Conservation (phyloP, 2,329 filamentous ascomycete genomes). For the Stachybotrys chartarum region DNA sequence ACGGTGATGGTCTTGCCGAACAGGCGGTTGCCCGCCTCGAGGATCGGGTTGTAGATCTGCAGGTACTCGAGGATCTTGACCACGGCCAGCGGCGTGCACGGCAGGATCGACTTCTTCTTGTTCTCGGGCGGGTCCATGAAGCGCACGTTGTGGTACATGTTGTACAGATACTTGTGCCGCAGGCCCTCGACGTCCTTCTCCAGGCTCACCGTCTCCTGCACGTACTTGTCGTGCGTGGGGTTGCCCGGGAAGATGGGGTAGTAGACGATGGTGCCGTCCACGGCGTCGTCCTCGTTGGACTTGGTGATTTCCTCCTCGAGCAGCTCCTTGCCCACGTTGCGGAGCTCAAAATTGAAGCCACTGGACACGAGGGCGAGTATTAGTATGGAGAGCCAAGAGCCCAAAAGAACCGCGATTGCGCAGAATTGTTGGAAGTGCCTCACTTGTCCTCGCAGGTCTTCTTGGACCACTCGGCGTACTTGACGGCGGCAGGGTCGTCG, state of each 20-base stretch:
- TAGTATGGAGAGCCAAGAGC: not conserved
- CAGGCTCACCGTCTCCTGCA: slow-evolving; percentile 88
- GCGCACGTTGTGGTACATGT: slow-evolving; percentile 99
- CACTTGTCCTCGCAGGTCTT: slow-evolving; percentile 96
- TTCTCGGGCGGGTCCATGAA: slow-evolving; percentile 77
- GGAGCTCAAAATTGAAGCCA: slow-evolving; percentile 84
- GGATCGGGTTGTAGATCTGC: slow-evolving; percentile 91
- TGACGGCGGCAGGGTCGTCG: slow-evolving; percentile 78
- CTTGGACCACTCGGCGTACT: slow-evolving; percentile 96
- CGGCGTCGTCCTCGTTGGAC: slow-evolving; percentile 69
- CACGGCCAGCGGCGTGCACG: slow-evolving; percentile 90
- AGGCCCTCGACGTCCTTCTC: slow-evolving; percentile 94
- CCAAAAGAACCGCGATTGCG: too few species aligned
- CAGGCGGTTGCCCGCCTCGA: slow-evolving; percentile 86
- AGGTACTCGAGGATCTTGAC: slow-evolving; percentile 97
- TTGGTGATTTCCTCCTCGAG: slow-evolving; percentile 83
- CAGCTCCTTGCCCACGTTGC: slow-evolving; percentile 74
- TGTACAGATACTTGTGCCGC: slow-evolving; percentile 89
- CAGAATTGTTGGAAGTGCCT: slow-evolving; percentile 28
- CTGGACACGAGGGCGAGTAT: slow-evolving; percentile 32
- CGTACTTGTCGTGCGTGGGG: slow-evolving; percentile 82
- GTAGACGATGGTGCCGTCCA: slow-evolving; percentile 95
- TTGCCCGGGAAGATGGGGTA: slow-evolving; percentile 87
- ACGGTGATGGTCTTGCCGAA: slow-evolving; percentile 94
- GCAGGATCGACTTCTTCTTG: slow-evolving; percentile 82